Conservation (phyloP, 257 asterid species). For the Osmanthus fragrans region DNA sequence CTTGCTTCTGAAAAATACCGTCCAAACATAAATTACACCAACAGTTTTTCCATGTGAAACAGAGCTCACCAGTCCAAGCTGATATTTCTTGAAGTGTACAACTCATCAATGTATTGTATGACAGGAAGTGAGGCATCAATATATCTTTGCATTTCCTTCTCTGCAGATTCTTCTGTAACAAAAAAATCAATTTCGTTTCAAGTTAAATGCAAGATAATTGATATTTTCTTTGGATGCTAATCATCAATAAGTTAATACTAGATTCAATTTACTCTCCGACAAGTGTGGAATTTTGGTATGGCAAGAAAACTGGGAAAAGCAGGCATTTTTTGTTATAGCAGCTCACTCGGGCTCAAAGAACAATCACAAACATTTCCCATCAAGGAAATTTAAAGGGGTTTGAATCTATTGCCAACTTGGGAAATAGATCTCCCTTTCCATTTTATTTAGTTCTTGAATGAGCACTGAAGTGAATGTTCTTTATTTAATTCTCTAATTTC, state of each 20-base stretch:
- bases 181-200: background rate
- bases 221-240: background rate
- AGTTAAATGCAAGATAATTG: background rate
- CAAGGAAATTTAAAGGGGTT: too few relatives aligned
- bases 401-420: too few relatives aligned
- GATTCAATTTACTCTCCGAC: too few relatives aligned
- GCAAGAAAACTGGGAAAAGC: background rate
- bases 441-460: too few relatives aligned
- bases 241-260: too few relatives aligned
- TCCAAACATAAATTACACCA: background rate
- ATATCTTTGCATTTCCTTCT: constrained; percentile 75
- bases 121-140: constrained; percentile 74
- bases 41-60: background rate
- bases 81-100: constrained; percentile 65
- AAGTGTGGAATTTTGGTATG: background rate
- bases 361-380: background rate
- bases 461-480: too few relatives aligned
- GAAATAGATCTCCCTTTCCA: too few relatives aligned
- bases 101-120: constrained; percentile 74
- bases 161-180: constrained; percentile 68
- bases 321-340: background rate
- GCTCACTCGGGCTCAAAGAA: background rate
- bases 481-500: too few relatives aligned
- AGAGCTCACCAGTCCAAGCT: constrained; percentile 75
- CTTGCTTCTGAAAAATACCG: background rate